These are phyloP conservation scores for Forsythia viridissima DNA, from an alignment of 257 asterid species.

Conservation along the genomic window DNA sequence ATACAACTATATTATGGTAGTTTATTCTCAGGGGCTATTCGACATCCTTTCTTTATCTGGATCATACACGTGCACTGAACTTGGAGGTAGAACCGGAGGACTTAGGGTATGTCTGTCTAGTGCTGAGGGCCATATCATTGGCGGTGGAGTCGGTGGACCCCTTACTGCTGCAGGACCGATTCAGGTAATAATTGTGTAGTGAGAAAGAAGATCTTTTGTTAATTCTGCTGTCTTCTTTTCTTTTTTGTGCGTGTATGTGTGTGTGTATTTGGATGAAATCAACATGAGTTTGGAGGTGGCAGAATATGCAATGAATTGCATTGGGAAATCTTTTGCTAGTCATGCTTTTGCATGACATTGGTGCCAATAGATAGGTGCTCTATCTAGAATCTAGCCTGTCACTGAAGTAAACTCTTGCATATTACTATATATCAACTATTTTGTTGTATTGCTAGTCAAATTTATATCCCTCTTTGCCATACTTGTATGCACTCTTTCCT, in stretches of 20 bases:
- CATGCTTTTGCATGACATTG: background rate
- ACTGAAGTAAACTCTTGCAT: background rate
- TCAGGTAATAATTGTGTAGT: conserved; percentile 38
- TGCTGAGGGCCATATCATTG: conserved; percentile 60
- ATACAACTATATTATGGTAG: background rate
- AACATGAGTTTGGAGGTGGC: background rate
- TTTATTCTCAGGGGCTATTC: conserved; percentile 50
- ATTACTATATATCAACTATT: background rate
- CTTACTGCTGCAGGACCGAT: conserved; percentile 63
- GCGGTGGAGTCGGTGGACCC: conserved; percentile 69
- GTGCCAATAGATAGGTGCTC: background rate
- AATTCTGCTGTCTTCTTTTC: background rate
- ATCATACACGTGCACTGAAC: conserved; percentile 56
- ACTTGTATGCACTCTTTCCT: background rate
- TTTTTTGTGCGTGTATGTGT: background rate
- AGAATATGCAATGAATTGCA: background rate
- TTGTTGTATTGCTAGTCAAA: background rate
- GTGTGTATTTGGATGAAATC: background rate
- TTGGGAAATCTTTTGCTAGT: background rate
- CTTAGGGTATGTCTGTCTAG: conserved; percentile 56
- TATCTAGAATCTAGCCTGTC: background rate
- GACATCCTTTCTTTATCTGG: conserved; percentile 63
- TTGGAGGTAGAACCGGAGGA: conserved; percentile 60
- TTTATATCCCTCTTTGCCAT: background rate
- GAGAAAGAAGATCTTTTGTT: background rate